Evolutionary conservation across 2,329 filamentous ascomycete species (phyloP).

Genomic region (Sporothrix globosa): DNA sequence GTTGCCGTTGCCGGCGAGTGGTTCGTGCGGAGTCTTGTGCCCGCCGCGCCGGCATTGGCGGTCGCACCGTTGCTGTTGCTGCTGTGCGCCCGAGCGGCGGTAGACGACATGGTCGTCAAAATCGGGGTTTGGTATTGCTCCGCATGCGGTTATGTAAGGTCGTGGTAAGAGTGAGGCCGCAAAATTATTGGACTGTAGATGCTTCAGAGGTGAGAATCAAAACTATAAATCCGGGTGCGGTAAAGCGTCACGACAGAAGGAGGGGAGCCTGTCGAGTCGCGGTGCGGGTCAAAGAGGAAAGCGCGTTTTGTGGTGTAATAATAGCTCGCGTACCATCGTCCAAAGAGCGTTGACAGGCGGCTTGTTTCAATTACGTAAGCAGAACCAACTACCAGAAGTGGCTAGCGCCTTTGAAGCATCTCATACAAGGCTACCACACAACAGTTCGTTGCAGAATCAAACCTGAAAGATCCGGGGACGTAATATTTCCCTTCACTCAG

Average conservation of each 20-base stretch:
- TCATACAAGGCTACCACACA: no score
- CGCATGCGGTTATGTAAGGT: not conserved
- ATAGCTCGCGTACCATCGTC: not conserved
- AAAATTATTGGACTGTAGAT: not conserved
- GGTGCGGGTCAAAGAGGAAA: slow-evolving; percentile 33
- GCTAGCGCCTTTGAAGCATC: no score
- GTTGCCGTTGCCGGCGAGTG: slow-evolving; percentile 26
- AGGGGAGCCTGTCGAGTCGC: slow-evolving; percentile 23
- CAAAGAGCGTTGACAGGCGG: not conserved
- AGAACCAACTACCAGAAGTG: no score
- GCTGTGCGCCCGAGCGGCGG: slow-evolving; percentile 46
- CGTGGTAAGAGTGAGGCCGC: not conserved
- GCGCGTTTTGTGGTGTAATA: slow-evolving; percentile 31
- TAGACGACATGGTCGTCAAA: slow-evolving; percentile 48
- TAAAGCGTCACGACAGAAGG: slow-evolving; percentile 7
- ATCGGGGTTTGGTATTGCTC: not conserved
- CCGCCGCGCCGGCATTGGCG: slow-evolving; percentile 43
- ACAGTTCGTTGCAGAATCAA: no score
- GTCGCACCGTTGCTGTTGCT: slow-evolving; percentile 44
- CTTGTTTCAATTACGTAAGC: no score
- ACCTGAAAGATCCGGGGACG: no score
- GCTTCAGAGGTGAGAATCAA: not conserved
- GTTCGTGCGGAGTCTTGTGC: slow-evolving; percentile 43
- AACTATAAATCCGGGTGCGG: no score
- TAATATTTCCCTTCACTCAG: no score